Percentiles rank a stretch among this genome's conserved stretches.
Conservation (phyloP, 352 stramenopile genomes). For the Phytophthora melonis region DNA sequence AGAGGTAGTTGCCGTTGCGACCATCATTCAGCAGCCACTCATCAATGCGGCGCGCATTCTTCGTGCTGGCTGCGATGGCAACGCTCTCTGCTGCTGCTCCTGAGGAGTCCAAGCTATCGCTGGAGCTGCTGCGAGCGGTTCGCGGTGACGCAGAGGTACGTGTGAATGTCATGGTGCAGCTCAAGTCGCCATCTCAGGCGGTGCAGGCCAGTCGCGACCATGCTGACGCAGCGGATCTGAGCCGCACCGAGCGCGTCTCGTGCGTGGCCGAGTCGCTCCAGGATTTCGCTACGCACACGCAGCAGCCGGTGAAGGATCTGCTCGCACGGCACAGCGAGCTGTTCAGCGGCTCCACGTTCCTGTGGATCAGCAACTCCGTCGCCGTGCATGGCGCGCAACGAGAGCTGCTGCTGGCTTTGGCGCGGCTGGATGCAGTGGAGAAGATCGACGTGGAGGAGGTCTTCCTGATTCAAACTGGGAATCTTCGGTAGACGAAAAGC, state of each 20-base stretch:
- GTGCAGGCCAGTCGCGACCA: constrained; percentile 42
- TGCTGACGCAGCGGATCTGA: constrained; percentile 15
- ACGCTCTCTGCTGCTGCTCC: constrained; percentile 5
- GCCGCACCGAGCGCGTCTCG: constrained; percentile 48
- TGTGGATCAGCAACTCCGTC: constrained; percentile 81
- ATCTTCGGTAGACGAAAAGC: neutral
- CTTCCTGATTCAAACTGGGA: constrained; percentile 27
- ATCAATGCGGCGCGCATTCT: constrained; percentile 5
- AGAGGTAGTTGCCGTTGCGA: constrained; percentile 17
- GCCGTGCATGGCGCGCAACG: constrained; percentile 50
- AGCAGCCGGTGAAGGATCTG: constrained; percentile 57
- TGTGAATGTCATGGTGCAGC: constrained; percentile 66
- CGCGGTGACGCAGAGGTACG: constrained; percentile 29
- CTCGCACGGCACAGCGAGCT: constrained; percentile 37
- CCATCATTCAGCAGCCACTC: constrained; percentile 9
- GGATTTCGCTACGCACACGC: constrained; percentile 54
- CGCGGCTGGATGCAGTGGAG: constrained; percentile 53
- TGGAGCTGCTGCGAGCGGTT: constrained; percentile 43
- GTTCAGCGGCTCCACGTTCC: constrained; percentile 49
- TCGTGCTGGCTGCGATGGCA: constrained; percentile 16
- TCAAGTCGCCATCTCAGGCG: constrained; percentile 48
- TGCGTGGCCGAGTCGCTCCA: constrained; percentile 64
- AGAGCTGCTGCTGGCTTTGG: constrained; percentile 51
- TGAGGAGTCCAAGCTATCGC: constrained; percentile 49
- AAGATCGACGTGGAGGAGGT: constrained; percentile 57